A percentile compares a stretch with the other conserved stretches of the same genome.
Evolutionary conservation across 192 early-diverging fungal genomes (phyloP).

Genomic region (Umbelopsis sp.): DNA sequence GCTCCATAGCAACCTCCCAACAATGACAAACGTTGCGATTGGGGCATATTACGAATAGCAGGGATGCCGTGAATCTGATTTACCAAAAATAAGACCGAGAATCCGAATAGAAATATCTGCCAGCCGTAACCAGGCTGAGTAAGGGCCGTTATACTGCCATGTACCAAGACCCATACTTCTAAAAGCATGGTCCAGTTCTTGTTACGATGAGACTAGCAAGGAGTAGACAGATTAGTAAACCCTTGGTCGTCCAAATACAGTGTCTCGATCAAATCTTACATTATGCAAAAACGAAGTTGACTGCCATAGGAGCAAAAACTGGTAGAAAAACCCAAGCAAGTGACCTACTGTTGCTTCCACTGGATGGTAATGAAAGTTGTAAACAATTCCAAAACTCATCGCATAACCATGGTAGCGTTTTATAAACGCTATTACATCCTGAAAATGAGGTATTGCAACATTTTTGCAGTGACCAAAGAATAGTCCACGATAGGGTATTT

Average conservation of each 20-base stretch:
- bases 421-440: slow-evolving; percentile 30
- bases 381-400: slow-evolving; percentile 37
- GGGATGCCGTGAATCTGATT: slow-evolving; percentile 31
- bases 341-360: slow-evolving; percentile 37
- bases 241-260: background rate
- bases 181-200: slow-evolving; percentile 31
- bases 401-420: slow-evolving; percentile 38
- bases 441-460: slow-evolving; percentile 5
- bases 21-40: background rate
- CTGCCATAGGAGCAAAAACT: slow-evolving; percentile 38
- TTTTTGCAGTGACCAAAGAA: slow-evolving; percentile 31
- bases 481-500: slow-evolving; percentile 34
- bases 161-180: slow-evolving; percentile 37
- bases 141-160: slow-evolving; percentile 36
- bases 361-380: slow-evolving; percentile 43
- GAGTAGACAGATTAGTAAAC: background rate
- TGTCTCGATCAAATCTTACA: background rate
- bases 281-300: slow-evolving; percentile 33
- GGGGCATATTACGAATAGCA: background rate
- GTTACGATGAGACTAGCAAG: slow-evolving; percentile 32
- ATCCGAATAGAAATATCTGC: slow-evolving; percentile 38
- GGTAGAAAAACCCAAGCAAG: slow-evolving; percentile 35
- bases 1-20: background rate
- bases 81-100: slow-evolving; percentile 31
- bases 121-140: slow-evolving; percentile 34